Evolutionary conservation across 1,284 basidiomycete genomes (phyloP), one percentile per base, ranked within the genome.

Genomic region (Pseudozyma tsukubaensis): DNA sequence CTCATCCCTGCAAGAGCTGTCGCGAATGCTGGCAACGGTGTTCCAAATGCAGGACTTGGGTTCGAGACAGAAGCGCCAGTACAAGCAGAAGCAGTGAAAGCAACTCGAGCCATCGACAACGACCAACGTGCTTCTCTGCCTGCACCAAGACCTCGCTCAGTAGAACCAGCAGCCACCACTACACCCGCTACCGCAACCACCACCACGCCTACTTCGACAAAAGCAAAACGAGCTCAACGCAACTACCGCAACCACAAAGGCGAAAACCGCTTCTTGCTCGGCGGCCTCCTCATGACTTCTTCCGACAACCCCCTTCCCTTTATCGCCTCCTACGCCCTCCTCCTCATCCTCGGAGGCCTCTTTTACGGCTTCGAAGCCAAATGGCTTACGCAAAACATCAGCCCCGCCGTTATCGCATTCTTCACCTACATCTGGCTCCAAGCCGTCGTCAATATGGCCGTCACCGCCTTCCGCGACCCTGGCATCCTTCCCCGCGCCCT

Each of bases 401-500:
- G 71, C 18, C 74, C 79, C 4, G 81, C 79, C 24, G 40, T 76
- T 13, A 50, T 79, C 10, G 70, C 80, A 29, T 21, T 83, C 16
- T 77, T 79, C 43, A 54, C 63, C 1, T 84, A 82, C 59, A 50
- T 80, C 21, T 82, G 60, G 59, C 57, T 79, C 12, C 72, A 62
- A 36, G 59, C 73, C 1, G 34, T 75, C 16, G 73, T 70, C 40
- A 76, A 74, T 29, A 82, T 84, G 83, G 43, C 72, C 35, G 74
- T 79, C 21, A 80, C 82, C 2, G 78, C 82, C 7, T 77, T 76
- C 34, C 58, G 66, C 16, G 83, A 85, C 49, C 84, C 84, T 0
- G 84, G 84, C 18, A 71, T 85, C 50, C 40, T 85, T 3, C 84
- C 83, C 16, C 75, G 84, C 12, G 55, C 68, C 18, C 54, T 85